Evolutionary conservation across 441 rosid species (phyloP).

Genomic region (Melastoma candidum): DNA sequence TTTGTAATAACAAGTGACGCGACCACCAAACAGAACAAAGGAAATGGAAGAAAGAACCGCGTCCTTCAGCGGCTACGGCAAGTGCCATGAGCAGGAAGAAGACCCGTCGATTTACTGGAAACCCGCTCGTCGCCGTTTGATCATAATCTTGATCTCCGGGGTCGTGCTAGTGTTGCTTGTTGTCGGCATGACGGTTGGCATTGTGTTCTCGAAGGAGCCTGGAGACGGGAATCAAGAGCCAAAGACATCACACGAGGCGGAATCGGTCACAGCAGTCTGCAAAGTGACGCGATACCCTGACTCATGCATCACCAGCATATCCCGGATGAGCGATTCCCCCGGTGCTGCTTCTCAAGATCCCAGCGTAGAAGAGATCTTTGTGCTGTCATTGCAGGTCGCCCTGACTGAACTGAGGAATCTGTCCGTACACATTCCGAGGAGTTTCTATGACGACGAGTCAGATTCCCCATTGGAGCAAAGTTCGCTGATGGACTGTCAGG

Average conservation of each 20-base stretch:
- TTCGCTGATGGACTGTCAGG: constrained; percentile 18
- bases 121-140: constrained; percentile 17
- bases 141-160: constrained; percentile 15
- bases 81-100: constrained; percentile 16
- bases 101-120: constrained; percentile 19
- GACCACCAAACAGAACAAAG: too few species aligned
- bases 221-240: constrained; percentile 2
- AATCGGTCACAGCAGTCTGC: constrained; percentile 16
- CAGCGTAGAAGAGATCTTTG: constrained; percentile 13
- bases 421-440: constrained; percentile 1
- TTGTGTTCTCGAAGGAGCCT: neutral
- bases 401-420: constrained; percentile 16
- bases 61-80: constrained; percentile 20
- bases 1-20: too few species aligned
- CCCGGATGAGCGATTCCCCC: constrained; percentile 17
- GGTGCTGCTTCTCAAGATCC: constrained; percentile 9
- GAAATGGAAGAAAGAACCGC: too few species aligned
- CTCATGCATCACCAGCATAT: constrained; percentile 23
- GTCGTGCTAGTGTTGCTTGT: constrained; percentile 13
- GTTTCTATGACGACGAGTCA: constrained; percentile 14
- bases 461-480: constrained; percentile 9
- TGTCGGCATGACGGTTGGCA: constrained; percentile 10
- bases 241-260: neutral
- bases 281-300: constrained; percentile 24
- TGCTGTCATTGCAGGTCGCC: constrained; percentile 22